Evolutionary conservation across 1,284 basidiomycete species (phyloP), one percentile per base, ranked within the genome.

Genomic region (Anthracocystis walkeri): DNA sequence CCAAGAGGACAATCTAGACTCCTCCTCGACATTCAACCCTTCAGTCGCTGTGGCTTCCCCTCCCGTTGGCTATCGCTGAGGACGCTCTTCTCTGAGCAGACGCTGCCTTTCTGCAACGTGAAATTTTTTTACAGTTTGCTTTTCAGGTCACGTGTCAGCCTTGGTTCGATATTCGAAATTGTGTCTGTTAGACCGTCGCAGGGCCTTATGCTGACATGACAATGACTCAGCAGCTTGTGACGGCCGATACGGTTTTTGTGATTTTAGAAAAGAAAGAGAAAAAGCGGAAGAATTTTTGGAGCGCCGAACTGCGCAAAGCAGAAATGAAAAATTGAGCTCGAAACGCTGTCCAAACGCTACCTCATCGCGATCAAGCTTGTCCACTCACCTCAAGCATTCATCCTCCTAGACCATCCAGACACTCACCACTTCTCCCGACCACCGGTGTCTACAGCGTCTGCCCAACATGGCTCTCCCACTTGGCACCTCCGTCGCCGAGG

Each of bases 381-480:
- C 58, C 11, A 40, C 25, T 35, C 52, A 27, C 45, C 35, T 18
- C 38, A 3, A 12, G 41, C 55, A 41, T 50, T 40, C 50, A 38
- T 11, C 7, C 56, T 23, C 16, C 29, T 21, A 7, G 46, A 33
- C 18, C 25, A 44, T 33, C 46, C 27, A n/a, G 29, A 27, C 18
- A 27, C 18, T 8, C 29, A 48, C n/a, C 41, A 42, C 20, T 20
- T 42, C 6, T n/a, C 16, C 16, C 5, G 3, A 11, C 8, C 21
- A 38, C 12, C 35, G 35, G 35, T 4, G 35, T 38, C 23, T 12
- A 45, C 42, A 45, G 42, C 42, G 21, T 11, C 42, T 23, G 46
- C 11, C 40, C 65, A 60, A 59, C 29, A 78, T 78, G 76, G 61
- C 76, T 51, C 65, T 72, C 40, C 76, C 72, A 45, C 65, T 75